Evolutionary conservation across 176 grass and related monocot genomes (phyloP), one percentile per base, ranked within the genome.

Genomic region (Tillandsia fasciculata): DNA sequence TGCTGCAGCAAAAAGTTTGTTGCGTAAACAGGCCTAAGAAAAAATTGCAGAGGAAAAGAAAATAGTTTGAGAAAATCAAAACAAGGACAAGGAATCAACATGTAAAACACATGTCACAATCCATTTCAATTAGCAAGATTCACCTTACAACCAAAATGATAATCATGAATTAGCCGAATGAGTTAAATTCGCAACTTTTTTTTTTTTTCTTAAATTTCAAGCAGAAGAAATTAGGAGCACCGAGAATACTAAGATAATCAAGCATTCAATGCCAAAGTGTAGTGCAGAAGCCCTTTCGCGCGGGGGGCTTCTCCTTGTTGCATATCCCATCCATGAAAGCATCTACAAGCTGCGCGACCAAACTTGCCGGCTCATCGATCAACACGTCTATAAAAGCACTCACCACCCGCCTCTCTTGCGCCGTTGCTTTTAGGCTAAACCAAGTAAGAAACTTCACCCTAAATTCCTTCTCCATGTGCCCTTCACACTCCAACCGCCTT

Each of bases 341-440:
- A 74, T 96, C 85, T 0, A 78, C 66, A 24, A 96, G 72, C 50
- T 96, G 92, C 26, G 81, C 73, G 12, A 87, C 92, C 69, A 96
- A 68, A 78, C 85, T 87, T 2, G 78, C 69, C 10, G 92, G 92
- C 48, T 96, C 92, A 2, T 76, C 69, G 47, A 89, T 77, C 26
- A 96, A 76, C 73, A 77, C 88, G 78, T 89, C 83, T 11, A 91
- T 77, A 13, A 91, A 96, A 29, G 86, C 84, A 3, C 81, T 78
- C 24, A 96, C 92, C 0, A 96, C 83, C 28, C 88, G 75, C 49
- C 92, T 87, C 49, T 96, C 92, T 72, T 89, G 83, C 13, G 76
- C 68, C 27, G 81, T 91, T n/a, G 92, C 92, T 82, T 96, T 91
- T 56, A 96, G 77, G 66, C 92, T 96, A 78, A 96, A 96, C 92